phyloP scores from a whole-genome alignment of 768 basidiomycete species.

The Leccinum aurantiacum region DNA sequence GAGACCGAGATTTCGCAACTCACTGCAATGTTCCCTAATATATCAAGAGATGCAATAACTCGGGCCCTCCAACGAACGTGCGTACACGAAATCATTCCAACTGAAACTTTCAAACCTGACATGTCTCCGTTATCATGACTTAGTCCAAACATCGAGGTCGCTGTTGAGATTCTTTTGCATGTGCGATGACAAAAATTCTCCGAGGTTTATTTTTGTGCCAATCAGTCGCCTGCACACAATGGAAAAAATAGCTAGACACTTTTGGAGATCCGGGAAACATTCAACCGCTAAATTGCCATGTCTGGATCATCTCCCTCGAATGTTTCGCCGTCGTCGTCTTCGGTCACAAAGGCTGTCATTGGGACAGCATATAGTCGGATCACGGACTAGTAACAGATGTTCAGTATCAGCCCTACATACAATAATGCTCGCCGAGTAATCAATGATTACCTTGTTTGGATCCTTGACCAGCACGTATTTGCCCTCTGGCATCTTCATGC shows the following conservation, averaged over 20 bases:
- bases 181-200: constrained; percentile 28
- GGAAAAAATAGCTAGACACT: neutral
- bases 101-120: constrained; percentile 2
- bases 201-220: neutral
- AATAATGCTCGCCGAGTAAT: constrained; percentile 1
- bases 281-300: constrained; percentile 25
- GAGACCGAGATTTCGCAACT: constrained; percentile 77
- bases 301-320: constrained; percentile 46
- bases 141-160: constrained; percentile 77
- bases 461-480: constrained; percentile 98
- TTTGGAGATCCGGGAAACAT: constrained; percentile 9
- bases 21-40: constrained; percentile 80
- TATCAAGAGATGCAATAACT: constrained; percentile 70
- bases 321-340: constrained; percentile 63
- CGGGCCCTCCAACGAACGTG: constrained; percentile 83
- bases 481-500: constrained; percentile 96
- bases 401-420: constrained; percentile 11
- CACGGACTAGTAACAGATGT: constrained; percentile 63
- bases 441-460: constrained; percentile 82
- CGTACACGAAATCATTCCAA: constrained; percentile 9
- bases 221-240: neutral
- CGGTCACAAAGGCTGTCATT: constrained; percentile 75
- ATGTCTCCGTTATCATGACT: constrained; percentile 1
- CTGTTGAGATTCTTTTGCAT: constrained; percentile 75
- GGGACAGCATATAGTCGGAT: constrained; percentile 95